Evolutionary conservation across 352 stramenopile species (phyloP).

Genomic region (Phytophthora cajani): DNA sequence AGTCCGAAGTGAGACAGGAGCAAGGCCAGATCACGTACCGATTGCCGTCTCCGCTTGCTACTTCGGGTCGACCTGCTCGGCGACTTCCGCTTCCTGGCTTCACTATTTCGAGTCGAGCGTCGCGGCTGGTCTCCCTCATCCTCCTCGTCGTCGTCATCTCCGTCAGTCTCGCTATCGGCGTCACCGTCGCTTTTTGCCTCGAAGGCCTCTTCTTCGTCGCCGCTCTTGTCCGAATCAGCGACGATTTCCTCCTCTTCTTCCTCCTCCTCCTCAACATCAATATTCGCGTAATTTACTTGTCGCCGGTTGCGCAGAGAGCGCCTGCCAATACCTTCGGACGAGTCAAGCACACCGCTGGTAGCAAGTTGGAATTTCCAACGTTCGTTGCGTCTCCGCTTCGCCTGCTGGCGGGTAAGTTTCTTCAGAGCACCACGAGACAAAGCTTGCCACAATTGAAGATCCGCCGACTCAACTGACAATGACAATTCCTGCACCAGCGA

Average conservation of each 20-base stretch:
- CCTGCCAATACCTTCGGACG: constrained; percentile 38
- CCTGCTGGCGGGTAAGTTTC: constrained; percentile 55
- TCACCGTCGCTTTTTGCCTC: constrained; percentile 33
- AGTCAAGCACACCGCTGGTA: constrained; percentile 32
- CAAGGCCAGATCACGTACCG: constrained; percentile 20
- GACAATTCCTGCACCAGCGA: constrained; percentile 57
- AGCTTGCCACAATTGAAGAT: constrained; percentile 65
- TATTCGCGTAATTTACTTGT: constrained; percentile 57
- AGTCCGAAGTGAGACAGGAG: not conserved
- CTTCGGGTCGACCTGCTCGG: constrained; percentile 9
- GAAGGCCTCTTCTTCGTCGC: constrained; percentile 35
- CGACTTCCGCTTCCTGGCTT: constrained; percentile 29
- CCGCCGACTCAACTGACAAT: constrained; percentile 50
- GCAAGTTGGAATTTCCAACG: constrained; percentile 54
- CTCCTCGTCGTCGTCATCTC: constrained; percentile 32
- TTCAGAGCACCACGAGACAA: constrained; percentile 52
- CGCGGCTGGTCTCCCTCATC: constrained; percentile 20
- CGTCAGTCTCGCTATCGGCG: constrained; percentile 34
- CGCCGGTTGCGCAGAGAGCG: constrained; percentile 55
- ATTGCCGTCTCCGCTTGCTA: constrained; percentile 38
- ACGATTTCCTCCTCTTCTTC: constrained; percentile 41
- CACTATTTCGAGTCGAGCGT: constrained; percentile 17
- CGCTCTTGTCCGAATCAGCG: constrained; percentile 30
- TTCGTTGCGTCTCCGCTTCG: constrained; percentile 50
- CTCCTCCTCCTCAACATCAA: constrained; percentile 41